Evolutionary conservation across 768 basidiomycete genomes (phyloP).

Genomic region (Hirschioporus abietinus): DNA sequence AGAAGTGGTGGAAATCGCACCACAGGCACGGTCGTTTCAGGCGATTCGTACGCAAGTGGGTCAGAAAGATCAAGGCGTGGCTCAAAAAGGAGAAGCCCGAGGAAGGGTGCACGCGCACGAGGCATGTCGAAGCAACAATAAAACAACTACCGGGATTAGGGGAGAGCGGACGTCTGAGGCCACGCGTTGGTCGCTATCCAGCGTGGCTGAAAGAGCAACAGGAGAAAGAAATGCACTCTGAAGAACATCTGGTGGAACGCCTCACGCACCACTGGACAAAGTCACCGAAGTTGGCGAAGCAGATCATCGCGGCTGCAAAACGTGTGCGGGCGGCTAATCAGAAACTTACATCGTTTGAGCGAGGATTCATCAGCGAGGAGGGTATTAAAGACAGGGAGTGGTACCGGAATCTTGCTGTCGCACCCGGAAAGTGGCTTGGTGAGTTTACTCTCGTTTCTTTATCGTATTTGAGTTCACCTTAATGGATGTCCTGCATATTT

Average conservation of each 20-base stretch:
- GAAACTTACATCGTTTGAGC: constrained; percentile 68
- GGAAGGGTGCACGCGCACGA: constrained; percentile 31
- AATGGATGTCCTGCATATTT: constrained; percentile 2
- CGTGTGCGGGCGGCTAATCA: constrained; percentile 56
- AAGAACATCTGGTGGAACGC: constrained; percentile 2
- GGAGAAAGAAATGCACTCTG: background rate
- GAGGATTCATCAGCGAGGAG: constrained; percentile 71
- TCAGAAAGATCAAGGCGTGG: constrained; percentile 32
- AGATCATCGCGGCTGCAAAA: constrained; percentile 52
- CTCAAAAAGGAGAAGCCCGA: constrained; percentile 22
- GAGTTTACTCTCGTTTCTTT: constrained; percentile 17
- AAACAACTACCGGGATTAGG: constrained; percentile 8
- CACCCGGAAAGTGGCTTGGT: constrained; percentile 85
- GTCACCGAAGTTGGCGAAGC: constrained; percentile 15
- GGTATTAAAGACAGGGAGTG: constrained; percentile 81
- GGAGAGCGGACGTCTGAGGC: constrained; percentile 11
- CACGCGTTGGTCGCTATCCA: constrained; percentile 23
- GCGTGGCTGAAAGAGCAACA: constrained; percentile 23
- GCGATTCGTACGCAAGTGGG: constrained; percentile 22
- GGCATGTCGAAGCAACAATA: constrained; percentile 21
- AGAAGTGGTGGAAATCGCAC: constrained; percentile 27
- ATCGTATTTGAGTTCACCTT: background rate
- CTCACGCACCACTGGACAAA: constrained; percentile 6
- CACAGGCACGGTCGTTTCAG: constrained; percentile 16
- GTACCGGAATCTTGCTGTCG: constrained; percentile 82